Evolutionary conservation across 2,329 filamentous ascomycete genomes (phyloP), one percentile per base, ranked within the genome.

Genomic region (Scytalidium lignicola): DNA sequence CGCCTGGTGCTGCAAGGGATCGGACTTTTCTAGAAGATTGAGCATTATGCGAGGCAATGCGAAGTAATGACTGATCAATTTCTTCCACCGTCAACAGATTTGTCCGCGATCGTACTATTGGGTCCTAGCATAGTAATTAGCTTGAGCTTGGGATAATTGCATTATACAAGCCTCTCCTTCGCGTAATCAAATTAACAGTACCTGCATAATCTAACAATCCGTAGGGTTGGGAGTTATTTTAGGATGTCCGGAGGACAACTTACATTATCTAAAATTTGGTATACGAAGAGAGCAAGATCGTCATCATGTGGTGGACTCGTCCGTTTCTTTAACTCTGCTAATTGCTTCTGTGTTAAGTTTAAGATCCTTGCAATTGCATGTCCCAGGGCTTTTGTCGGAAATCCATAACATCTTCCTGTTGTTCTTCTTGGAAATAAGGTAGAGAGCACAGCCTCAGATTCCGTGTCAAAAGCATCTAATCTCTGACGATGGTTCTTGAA

Each of bases 351-450:
- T 1, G 85, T 82, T 20, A 95, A 74, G 3, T 76, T 67, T n/a
- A 92, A 72, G 18, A 80, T 79, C 26, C 83, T 78, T 2, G 76
- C 79, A 15, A 96, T 74, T n/a, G 88, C 78, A 46, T 76, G 80
- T 49, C 83, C 79, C 0, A 96, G 72, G 0, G 71, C 74, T 8
- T 69, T 62, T 23, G 79, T 71, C 60, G 88, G 80, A 1, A 95
- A 73, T 32, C 75, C 78, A 63, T 91, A 95, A 2, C 92, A 86
- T 22, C 89, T 79, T 62, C 95, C 90, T 2, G 82, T 83, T 47
- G 90, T 76, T 55, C 78, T 83, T 54, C 90, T 84, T 0, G 90
- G 89, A 0, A 95, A 76, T 1, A 96, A 67, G 2, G 85, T 83
- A 1, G 87, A 91, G 0, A 95, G 71, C 1, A 96, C 69, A 2